phyloP scores from a whole-genome alignment of 2,329 filamentous ascomycete species.

The Dactylellina parvicollis region DNA sequence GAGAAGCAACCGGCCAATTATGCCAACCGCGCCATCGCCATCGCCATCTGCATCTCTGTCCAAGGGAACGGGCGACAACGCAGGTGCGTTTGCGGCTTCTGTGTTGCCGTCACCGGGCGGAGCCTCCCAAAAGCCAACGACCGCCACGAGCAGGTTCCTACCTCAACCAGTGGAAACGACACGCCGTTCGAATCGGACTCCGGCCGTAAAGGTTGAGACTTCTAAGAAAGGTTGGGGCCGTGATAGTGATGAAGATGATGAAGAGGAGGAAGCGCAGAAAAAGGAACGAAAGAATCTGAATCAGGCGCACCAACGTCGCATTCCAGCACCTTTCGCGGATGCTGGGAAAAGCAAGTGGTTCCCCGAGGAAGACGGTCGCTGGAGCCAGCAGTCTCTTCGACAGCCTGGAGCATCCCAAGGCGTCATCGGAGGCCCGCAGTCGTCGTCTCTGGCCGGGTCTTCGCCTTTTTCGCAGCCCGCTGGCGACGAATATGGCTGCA shows the following conservation, averaged over 20 bases:
- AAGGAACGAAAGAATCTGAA: constrained; percentile 32
- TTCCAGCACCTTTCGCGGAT: constrained; percentile 34
- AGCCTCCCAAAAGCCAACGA: not conserved
- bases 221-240: constrained; percentile 48
- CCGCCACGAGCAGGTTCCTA: constrained; percentile 29
- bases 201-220: constrained; percentile 37
- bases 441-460: not conserved
- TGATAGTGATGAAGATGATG: constrained; percentile 49
- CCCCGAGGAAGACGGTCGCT: constrained; percentile 35
- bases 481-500: not conserved
- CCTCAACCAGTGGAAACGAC: constrained; percentile 57
- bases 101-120: constrained; percentile 12
- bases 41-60: constrained; percentile 46
- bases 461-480: constrained; percentile 11
- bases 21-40: constrained; percentile 2
- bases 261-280: constrained; percentile 21
- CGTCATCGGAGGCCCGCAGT: not conserved
- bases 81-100: constrained; percentile 1
- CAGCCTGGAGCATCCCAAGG: constrained; percentile 1
- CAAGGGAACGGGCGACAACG: constrained; percentile 28
- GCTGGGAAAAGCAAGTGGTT: constrained; percentile 54
- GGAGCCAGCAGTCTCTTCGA: constrained; percentile 8
- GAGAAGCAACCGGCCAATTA: constrained; percentile 53
- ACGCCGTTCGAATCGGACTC: constrained; percentile 56
- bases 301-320: constrained; percentile 37